Conservation (phyloP, 2,329 filamentous ascomycete genomes). For the Ophiocordyceps camponoti-floridani region DNA sequence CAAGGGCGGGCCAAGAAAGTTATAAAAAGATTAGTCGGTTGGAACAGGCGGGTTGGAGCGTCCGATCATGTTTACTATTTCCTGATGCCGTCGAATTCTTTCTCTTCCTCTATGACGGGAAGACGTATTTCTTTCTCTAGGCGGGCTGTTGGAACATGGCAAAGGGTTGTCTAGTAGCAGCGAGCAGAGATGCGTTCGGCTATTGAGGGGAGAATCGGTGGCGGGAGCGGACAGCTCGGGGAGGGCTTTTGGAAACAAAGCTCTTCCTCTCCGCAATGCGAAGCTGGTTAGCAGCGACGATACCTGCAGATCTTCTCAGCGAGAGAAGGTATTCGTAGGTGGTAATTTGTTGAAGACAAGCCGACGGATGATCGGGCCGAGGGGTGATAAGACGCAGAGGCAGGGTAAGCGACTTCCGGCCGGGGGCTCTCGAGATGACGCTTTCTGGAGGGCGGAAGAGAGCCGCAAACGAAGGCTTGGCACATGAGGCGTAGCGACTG, state of each 20-base stretch:
- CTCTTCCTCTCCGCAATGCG: background rate
- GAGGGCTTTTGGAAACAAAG: too few relatives aligned
- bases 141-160: too few relatives aligned
- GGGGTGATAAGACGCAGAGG: too few relatives aligned
- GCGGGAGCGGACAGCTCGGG: too few relatives aligned
- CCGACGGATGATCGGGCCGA: background rate
- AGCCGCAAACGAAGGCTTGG: background rate
- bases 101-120: background rate
- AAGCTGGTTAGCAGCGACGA: too few relatives aligned
- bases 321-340: background rate
- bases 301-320: background rate
- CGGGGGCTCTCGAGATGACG: background rate
- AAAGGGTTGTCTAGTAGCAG: too few relatives aligned
- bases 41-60: conserved; percentile 1
- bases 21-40: background rate
- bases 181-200: too few relatives aligned
- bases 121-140: background rate
- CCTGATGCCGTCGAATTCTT: conserved; percentile 4
- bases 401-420: background rate
- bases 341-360: background rate
- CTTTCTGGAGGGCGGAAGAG: background rate
- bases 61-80: conserved; percentile 1
- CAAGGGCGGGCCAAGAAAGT: conserved; percentile 1
- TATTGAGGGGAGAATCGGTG: too few relatives aligned
- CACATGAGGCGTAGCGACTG: background rate